Evolutionary conservation across 129 eudicot species (phyloP), one percentile per base, ranked within the genome.

Genomic region (Tagetes erecta): DNA sequence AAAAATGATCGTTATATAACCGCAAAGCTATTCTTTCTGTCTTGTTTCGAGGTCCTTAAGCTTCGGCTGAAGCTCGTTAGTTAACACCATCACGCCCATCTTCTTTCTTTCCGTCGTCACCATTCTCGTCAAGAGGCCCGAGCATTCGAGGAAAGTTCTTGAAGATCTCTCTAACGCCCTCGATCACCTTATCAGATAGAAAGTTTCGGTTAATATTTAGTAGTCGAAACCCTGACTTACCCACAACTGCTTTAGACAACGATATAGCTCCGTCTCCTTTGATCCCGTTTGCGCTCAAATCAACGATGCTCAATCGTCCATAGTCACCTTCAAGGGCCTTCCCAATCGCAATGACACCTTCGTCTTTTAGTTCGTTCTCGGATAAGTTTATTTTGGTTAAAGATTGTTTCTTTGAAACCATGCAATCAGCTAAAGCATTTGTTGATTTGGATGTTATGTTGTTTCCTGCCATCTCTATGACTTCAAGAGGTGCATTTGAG

Each of bases 401-500:
- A 2, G 77, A 71, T 57, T 39, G 63, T 64, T 77, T 68, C 84
- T 88, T 91, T 13, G 74, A 68, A 62, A 81, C 64, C 10, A 91
- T 81, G 58, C 81, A 91, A 36, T 82, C 84, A 35, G 87, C 88
- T 36, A 91, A 46, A 13, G 80, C 68, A 4, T 85, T 40, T 55
- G 92, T 88, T 33, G 91, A 82, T 59, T 82, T 82, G 12, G 81
- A 74, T 4, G 96, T 84, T 47, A 91, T 78, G 65, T 85, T 90
- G 79, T 91, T 91, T 76, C 97, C 97, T 5, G 96, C 90, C 82
- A 91, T 81, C 65, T 91, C 97, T 39, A 86, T 64, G 27, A 89
- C 84, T 49, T 79, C 82, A 5, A 91, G 86, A 34, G 82, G 35
- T 36, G 96, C 87, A 6, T 87, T 76, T 2, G 87, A 69, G 1